Evolutionary conservation across 2,329 filamentous ascomycete species (phyloP).

Genomic region (Lasiodiplodia sp.): DNA sequence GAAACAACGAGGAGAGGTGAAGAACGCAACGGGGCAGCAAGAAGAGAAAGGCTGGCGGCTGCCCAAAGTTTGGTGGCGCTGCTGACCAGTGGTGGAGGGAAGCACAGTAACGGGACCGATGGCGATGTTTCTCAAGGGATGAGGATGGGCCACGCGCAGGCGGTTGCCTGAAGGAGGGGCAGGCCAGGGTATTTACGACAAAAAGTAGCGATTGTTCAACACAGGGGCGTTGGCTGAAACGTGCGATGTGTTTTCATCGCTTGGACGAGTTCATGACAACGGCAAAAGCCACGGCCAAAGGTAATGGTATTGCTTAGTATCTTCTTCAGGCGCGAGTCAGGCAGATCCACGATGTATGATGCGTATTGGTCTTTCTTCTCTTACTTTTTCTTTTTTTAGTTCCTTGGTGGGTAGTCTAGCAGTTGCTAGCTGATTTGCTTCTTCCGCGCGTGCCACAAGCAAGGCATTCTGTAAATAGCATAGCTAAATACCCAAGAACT

Average conservation of each 20-base stretch:
- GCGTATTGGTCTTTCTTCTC: not conserved
- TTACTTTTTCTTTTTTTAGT: not conserved
- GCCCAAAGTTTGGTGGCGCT: slow-evolving; percentile 40
- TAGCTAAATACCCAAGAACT: slow-evolving; percentile 13
- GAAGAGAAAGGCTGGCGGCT: slow-evolving; percentile 47
- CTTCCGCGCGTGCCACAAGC: not conserved
- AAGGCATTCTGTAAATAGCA: slow-evolving; percentile 23
- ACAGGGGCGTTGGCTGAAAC: slow-evolving; percentile 6
- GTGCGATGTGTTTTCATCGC: slow-evolving; percentile 4
- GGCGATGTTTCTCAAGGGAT: slow-evolving; percentile 23
- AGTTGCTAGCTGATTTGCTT: slow-evolving; percentile 2
- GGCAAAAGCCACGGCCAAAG: slow-evolving; percentile 24
- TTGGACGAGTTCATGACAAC: slow-evolving; percentile 15
- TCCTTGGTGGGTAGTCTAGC: slow-evolving; percentile 8
- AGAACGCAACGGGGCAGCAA: slow-evolving; percentile 46
- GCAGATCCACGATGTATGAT: slow-evolving; percentile 4
- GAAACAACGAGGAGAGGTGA: slow-evolving; percentile 55
- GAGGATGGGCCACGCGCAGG: slow-evolving; percentile 27
- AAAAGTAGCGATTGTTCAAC: not conserved
- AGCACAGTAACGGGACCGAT: slow-evolving; percentile 3
- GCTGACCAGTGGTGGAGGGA: slow-evolving; percentile 42
- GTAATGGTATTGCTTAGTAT: slow-evolving; percentile 28
- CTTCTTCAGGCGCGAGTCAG: not conserved
- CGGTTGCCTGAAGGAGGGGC: slow-evolving; percentile 19
- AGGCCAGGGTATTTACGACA: not conserved